Conservation (phyloP, 1,284 basidiomycete species). For the Tilletia caries region DNA sequence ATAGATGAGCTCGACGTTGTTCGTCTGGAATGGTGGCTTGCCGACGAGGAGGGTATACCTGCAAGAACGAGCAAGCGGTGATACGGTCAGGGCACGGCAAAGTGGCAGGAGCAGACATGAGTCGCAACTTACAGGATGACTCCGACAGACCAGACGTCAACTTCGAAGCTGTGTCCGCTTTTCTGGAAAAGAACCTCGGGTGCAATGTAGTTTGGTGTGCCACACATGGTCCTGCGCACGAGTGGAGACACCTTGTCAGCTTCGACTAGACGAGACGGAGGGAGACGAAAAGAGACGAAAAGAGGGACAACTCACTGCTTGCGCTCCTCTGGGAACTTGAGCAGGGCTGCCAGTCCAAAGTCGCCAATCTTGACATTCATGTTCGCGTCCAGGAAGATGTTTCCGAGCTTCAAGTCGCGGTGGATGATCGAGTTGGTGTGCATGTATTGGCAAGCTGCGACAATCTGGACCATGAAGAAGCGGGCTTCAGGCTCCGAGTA, state of each 20-base stretch:
- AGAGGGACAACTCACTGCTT: slow-evolving; percentile 67
- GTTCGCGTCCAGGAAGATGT: slow-evolving; percentile 82
- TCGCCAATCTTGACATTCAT: slow-evolving; percentile 98
- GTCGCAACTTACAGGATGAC: slow-evolving; percentile 66
- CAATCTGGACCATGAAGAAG: slow-evolving; percentile 87
- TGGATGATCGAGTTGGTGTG: slow-evolving; percentile 80
- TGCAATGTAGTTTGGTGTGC: slow-evolving; percentile 97
- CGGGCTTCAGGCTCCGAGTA: slow-evolving; percentile 90
- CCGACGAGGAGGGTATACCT: slow-evolving; percentile 86
- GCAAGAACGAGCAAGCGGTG: neutral
- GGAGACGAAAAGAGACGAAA: neutral
- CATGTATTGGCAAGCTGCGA: slow-evolving; percentile 95
- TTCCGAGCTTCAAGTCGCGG: slow-evolving; percentile 71
- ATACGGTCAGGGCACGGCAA: too few species aligned
- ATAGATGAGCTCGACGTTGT: slow-evolving; percentile 66
- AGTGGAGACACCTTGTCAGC: neutral
- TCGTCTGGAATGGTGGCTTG: slow-evolving; percentile 93
- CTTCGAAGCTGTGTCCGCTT: slow-evolving; percentile 95
- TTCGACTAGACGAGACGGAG: neutral
- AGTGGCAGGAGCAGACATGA: neutral
- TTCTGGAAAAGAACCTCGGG: slow-evolving; percentile 93
- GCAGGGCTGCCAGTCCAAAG: slow-evolving; percentile 92
- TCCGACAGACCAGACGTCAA: slow-evolving; percentile 95
- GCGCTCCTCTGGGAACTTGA: slow-evolving; percentile 90
- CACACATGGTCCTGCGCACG: slow-evolving; percentile 74